phyloP scores from a whole-genome alignment of 495 filamentous ascomycete species.

The Parmelia sp. region DNA sequence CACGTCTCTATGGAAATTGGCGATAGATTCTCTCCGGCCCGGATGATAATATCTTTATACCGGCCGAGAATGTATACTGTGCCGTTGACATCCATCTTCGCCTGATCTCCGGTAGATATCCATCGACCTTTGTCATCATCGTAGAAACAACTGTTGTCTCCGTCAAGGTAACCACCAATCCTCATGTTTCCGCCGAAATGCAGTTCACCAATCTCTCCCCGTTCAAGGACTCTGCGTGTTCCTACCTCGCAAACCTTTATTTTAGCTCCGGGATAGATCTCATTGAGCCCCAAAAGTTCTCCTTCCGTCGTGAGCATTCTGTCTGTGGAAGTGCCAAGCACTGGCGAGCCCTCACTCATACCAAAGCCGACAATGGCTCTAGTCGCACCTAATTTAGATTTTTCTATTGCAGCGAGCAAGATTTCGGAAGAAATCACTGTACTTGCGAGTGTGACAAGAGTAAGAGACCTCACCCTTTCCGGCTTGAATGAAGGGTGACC shows the following conservation, averaged over 20 bases:
- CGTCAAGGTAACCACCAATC: slow-evolving; percentile 32
- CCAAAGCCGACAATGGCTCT: slow-evolving; percentile 35
- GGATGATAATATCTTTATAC: slow-evolving; percentile 46
- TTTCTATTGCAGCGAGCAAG: slow-evolving; percentile 26
- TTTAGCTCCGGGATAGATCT: slow-evolving; percentile 30
- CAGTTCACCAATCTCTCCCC: slow-evolving; percentile 37
- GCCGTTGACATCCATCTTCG: slow-evolving; percentile 33
- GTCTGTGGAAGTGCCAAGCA: slow-evolving; percentile 25
- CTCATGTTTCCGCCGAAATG: slow-evolving; percentile 34
- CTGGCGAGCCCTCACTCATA: slow-evolving; percentile 38
- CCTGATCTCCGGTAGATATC: slow-evolving; percentile 44
- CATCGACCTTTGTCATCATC: slow-evolving; percentile 32
- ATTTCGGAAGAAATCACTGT: slow-evolving; percentile 30
- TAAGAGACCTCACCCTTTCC: slow-evolving; percentile 25
- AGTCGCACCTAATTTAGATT: slow-evolving; percentile 27
- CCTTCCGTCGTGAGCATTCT: slow-evolving; percentile 22
- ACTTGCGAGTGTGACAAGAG: slow-evolving; percentile 29
- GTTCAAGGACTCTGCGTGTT: slow-evolving; percentile 22
- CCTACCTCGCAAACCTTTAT: slow-evolving; percentile 35
- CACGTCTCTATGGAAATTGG: slow-evolving; percentile 37
- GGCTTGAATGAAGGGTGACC: slow-evolving; percentile 23
- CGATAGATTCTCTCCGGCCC: slow-evolving; percentile 43
- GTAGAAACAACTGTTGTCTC: slow-evolving; percentile 32
- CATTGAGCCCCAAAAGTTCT: slow-evolving; percentile 18
- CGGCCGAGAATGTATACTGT: slow-evolving; percentile 37